phyloP scores from a whole-genome alignment of 345 rosid genomes.

The Aquilaria sinensis region DNA sequence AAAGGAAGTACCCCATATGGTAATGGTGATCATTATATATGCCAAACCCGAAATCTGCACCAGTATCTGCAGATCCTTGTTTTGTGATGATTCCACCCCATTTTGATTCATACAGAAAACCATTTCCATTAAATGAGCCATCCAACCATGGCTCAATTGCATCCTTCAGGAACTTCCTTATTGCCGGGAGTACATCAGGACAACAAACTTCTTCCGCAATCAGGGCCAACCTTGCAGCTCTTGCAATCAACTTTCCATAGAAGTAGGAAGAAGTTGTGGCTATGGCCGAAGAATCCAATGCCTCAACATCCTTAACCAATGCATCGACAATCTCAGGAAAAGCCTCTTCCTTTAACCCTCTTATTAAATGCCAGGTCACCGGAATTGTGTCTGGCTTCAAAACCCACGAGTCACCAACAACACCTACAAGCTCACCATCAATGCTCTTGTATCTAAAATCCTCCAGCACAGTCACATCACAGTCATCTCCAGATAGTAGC shows the following conservation, averaged over 20 bases:
- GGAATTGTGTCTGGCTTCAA: constrained; percentile 54
- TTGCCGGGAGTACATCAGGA: constrained; percentile 57
- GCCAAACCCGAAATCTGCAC: constrained; percentile 89
- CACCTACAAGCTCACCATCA: constrained; percentile 86
- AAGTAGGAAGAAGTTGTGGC: constrained; percentile 62
- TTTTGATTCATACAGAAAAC: constrained; percentile 66
- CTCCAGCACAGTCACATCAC: constrained; percentile 44
- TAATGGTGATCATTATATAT: constrained; percentile 75
- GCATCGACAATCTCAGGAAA: constrained; percentile 55
- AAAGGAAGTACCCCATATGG: constrained; percentile 86
- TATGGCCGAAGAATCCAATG: constrained; percentile 38
- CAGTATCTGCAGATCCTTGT: constrained; percentile 55
- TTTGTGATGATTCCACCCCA: constrained; percentile 89
- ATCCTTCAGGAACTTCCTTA: constrained; percentile 62
- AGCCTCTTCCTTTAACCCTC: constrained; percentile 48
- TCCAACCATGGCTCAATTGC: constrained; percentile 85
- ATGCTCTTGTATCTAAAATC: constrained; percentile 57
- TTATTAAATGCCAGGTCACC: constrained; percentile 83
- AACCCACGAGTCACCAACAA: constrained; percentile 81
- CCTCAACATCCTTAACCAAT: constrained; percentile 58
- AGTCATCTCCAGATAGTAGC: constrained; percentile 37
- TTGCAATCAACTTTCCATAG: constrained; percentile 73
- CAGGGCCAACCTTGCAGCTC: constrained; percentile 86
- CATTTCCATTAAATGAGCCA: constrained; percentile 66
- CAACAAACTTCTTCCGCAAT: constrained; percentile 76